Evolutionary conservation across 1,284 basidiomycete species (phyloP), one percentile per base, ranked within the genome.

Genomic region (Ceratobasidium sp.): DNA sequence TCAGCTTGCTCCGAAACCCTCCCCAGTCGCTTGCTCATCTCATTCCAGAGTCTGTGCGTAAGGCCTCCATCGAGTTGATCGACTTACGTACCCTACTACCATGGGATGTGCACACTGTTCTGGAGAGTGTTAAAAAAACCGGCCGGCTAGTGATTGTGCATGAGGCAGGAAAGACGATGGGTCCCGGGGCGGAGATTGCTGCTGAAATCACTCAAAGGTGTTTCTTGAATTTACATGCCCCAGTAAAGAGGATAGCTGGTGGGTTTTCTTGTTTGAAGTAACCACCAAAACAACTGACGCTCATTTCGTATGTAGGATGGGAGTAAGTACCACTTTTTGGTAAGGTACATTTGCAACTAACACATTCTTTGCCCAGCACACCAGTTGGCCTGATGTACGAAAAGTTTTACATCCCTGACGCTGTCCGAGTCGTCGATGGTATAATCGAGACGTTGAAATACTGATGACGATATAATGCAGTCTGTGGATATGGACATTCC

Each of bases 41-140:
- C 75, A 83, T 97, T 18, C 94, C 95, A 0, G 74, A 81, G 8
- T 85, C 87, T 5, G 76, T 94, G n/a, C 88, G 92, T 12, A 82
- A 81, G 0, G 90, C 93, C 2, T 89, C 88, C 72, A 83, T 98
- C 67, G 94, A 98, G 80, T 84, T 98, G 3, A 96, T 98, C 76
- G 96, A 98, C 81, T 80, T 98, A 73, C 86, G 95, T 26, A 94
- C 94, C 0, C 91, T 98, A 76, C 82, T 96, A 34, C 96, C 96
- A 0, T 94, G 94, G 89, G 96, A 97, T 76, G 84, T 93, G 14
- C 87, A 92, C 58, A 90, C 89, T 0, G 82, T 97, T 41, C 84
- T 87, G n/a, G 89, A 92, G 78, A 93, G 92, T 76, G 93, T 96
- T 23, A 86, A 86, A 72, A 87, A 89, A 74, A 96, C 94, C 0